Evolutionary conservation across 169 alveolate genomes (phyloP).

Genomic region (Plasmodium adleri): DNA sequence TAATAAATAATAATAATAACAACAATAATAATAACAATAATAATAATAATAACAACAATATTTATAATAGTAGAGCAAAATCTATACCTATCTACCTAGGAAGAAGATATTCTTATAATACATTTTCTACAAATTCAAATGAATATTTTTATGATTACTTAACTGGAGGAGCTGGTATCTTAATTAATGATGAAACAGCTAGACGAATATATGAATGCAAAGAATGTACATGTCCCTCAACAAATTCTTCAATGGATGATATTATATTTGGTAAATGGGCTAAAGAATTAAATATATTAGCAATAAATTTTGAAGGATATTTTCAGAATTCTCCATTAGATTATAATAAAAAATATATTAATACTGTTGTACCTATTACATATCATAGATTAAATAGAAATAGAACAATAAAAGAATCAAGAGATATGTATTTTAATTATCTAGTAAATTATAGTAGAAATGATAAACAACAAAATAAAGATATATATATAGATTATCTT

Average conservation of each 20-base stretch:
- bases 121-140: not conserved
- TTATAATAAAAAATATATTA: constrained; percentile 26
- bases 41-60: no score
- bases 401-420: constrained; percentile 46
- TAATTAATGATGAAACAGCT: constrained; percentile 47
- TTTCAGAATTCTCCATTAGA: constrained; percentile 35
- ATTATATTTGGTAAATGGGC: constrained; percentile 52
- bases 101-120: constrained; percentile 20
- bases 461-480: not conserved
- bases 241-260: constrained; percentile 6
- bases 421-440: constrained; percentile 30
- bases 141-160: constrained; percentile 14
- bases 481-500: constrained; percentile 34
- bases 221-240: constrained; percentile 3
- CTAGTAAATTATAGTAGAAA: constrained; percentile 27
- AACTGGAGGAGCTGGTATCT: constrained; percentile 63
- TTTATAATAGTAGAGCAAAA: not conserved
- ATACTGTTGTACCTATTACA: constrained; percentile 42
- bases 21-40: no score
- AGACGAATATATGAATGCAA: constrained; percentile 42
- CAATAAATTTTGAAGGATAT: constrained; percentile 75
- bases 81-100: constrained; percentile 53
- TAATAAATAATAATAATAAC: not conserved
- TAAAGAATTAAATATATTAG: constrained; percentile 18
- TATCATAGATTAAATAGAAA: constrained; percentile 39